Conservation (phyloP, 2,329 filamentous ascomycete species). For the Sarocladiaceae sp. region DNA sequence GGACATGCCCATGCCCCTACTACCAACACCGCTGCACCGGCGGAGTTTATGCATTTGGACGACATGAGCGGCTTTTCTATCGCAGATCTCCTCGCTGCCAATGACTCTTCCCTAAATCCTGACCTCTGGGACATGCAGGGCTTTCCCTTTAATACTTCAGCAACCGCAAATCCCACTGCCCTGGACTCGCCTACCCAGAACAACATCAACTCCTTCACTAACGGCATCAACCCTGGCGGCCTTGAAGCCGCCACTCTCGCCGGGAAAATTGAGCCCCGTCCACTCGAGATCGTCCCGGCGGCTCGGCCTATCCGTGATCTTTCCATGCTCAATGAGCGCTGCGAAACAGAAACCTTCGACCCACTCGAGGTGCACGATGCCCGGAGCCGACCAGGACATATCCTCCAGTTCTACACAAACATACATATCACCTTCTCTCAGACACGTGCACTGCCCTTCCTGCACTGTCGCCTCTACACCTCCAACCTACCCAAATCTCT, state of each 20-base stretch:
- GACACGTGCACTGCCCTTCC: slow-evolving; percentile 31
- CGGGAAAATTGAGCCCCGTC: slow-evolving; percentile 4
- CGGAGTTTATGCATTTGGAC: slow-evolving; percentile 18
- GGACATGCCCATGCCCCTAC: background rate
- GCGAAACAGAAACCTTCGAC: slow-evolving; percentile 19
- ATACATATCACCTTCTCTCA: slow-evolving; percentile 29
- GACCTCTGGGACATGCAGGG: slow-evolving; percentile 3
- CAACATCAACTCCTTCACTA: slow-evolving; percentile 9
- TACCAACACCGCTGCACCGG: background rate
- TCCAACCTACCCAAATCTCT: slow-evolving; percentile 32
- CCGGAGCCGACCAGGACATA: slow-evolving; percentile 27
- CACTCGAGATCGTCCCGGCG: background rate
- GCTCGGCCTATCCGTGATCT: slow-evolving; percentile 25
- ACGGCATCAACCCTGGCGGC: slow-evolving; percentile 9
- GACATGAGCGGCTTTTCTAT: slow-evolving; percentile 27
- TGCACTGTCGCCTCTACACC: slow-evolving; percentile 37
- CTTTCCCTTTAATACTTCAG: background rate
- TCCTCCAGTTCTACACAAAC: slow-evolving; percentile 24
- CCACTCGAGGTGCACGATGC: slow-evolving; percentile 29
- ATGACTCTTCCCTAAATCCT: slow-evolving; percentile 15
- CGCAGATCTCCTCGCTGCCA: slow-evolving; percentile 23
- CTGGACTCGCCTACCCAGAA: background rate
- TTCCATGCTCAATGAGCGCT: slow-evolving; percentile 16
- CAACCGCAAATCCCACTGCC: slow-evolving; percentile 7
- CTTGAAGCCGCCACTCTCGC: slow-evolving; percentile 2